Evolutionary conservation across 495 filamentous ascomycete genomes (phyloP).

Genomic region (Penicillium antarcticum): DNA sequence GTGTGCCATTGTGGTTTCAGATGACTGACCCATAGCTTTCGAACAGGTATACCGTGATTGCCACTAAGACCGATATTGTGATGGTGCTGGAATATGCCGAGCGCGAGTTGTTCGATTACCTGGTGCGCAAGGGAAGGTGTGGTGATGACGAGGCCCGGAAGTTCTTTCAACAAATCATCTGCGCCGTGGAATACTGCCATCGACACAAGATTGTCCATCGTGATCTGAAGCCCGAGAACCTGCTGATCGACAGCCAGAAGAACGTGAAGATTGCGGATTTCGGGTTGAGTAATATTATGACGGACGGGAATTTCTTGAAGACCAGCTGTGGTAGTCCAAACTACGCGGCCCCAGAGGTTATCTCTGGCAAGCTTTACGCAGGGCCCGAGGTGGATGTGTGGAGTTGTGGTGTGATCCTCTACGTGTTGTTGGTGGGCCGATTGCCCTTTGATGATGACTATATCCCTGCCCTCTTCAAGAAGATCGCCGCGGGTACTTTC

Average conservation of each 20-base stretch:
- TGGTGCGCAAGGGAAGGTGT: slow-evolving; percentile 87
- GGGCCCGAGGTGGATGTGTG: slow-evolving; percentile 98
- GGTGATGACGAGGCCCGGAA: slow-evolving; percentile 84
- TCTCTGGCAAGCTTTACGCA: slow-evolving; percentile 95
- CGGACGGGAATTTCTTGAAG: slow-evolving; percentile 97
- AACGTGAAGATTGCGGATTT: slow-evolving; percentile 99
- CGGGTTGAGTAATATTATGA: slow-evolving; percentile 98
- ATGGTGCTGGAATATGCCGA: slow-evolving; percentile 99
- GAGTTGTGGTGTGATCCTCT: slow-evolving; percentile 98
- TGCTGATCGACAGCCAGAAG: slow-evolving; percentile 86
- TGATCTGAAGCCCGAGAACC: slow-evolving; percentile 95
- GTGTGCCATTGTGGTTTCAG: not conserved
- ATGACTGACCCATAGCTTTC: slow-evolving; percentile 10
- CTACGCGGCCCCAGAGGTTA: slow-evolving; percentile 96
- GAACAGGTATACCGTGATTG: slow-evolving; percentile 88
- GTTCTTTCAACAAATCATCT: slow-evolving; percentile 99
- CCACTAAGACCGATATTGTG: slow-evolving; percentile 87
- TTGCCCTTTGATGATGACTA: slow-evolving; percentile 98
- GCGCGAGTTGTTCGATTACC: slow-evolving; percentile 95
- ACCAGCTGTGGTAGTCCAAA: slow-evolving; percentile 98
- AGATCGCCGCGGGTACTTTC: slow-evolving; percentile 87
- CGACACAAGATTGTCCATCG: slow-evolving; percentile 98
- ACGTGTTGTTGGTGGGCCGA: slow-evolving; percentile 86
- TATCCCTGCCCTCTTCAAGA: slow-evolving; percentile 80
- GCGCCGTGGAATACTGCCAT: slow-evolving; percentile 98